These are phyloP conservation scores for Vaccinium corymbosum DNA, from an alignment of 148 eudicot species.

Conservation along the genomic window DNA sequence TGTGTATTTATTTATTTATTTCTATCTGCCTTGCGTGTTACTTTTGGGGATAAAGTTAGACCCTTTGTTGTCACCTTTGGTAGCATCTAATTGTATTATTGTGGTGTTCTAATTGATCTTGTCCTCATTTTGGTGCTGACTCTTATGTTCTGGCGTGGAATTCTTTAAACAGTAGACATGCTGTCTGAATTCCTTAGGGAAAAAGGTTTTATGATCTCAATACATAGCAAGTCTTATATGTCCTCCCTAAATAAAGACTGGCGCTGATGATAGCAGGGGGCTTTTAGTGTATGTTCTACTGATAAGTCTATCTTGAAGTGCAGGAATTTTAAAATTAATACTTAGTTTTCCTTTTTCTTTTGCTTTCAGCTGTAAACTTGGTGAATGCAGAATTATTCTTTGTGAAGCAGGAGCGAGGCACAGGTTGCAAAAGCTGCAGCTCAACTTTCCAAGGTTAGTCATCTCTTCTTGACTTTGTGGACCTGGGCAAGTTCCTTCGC, in stretches of 20 bases:
- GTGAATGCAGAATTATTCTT: constrained; percentile 76
- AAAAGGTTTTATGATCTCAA: neutral
- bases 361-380: constrained; percentile 79
- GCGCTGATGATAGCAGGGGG: neutral
- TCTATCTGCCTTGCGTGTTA: neutral
- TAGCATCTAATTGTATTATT: neutral
- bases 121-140: neutral
- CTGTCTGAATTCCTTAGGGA: neutral
- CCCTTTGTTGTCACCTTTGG: neutral
- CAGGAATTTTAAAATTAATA: neutral
- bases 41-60: neutral
- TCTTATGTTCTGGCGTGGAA: neutral
- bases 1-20: neutral
- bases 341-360: neutral
- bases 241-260: neutral
- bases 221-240: neutral
- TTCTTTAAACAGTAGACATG: neutral
- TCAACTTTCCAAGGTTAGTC: constrained; percentile 85
- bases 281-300: neutral
- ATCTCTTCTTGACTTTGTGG: neutral
- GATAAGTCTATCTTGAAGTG: neutral
- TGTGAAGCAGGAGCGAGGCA: constrained; percentile 82
- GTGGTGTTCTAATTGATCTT: neutral
- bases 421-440: constrained; percentile 86
- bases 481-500: neutral